A percentile compares a stretch with the other conserved stretches of the same genome.
These are phyloP conservation scores for Neurospora discreta DNA, from an alignment of 495 filamentous ascomycete species.

Conservation along the genomic window DNA sequence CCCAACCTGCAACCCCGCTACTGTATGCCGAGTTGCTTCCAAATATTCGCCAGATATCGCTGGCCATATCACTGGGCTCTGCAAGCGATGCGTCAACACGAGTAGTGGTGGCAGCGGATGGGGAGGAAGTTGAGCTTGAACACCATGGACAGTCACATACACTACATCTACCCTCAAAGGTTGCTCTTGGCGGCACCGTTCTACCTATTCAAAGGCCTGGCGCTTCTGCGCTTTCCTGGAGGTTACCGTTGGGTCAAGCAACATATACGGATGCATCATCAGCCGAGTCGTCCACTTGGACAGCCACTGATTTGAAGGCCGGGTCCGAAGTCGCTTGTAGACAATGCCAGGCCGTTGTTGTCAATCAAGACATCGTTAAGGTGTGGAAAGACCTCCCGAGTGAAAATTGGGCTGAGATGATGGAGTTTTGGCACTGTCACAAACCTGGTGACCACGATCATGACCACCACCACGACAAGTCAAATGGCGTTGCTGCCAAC, in stretches of 20 bases:
- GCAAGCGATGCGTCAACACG: slow-evolving; percentile 34
- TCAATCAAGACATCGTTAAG: slow-evolving; percentile 31
- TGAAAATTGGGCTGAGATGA: slow-evolving; percentile 99
- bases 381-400: slow-evolving; percentile 93
- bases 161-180: slow-evolving; percentile 56
- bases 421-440: slow-evolving; percentile 99
- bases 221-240: slow-evolving; percentile 49
- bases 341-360: slow-evolving; percentile 39
- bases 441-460: slow-evolving; percentile 48
- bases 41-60: slow-evolving; percentile 75
- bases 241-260: slow-evolving; percentile 44
- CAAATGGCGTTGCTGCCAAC: background rate
- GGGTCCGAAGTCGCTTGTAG: slow-evolving; percentile 52
- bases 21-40: slow-evolving; percentile 81
- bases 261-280: slow-evolving; percentile 17
- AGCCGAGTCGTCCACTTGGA: slow-evolving; percentile 52
- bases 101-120: slow-evolving; percentile 38
- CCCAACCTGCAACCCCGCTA: background rate
- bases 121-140: slow-evolving; percentile 36
- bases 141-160: slow-evolving; percentile 44
- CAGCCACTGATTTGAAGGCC: slow-evolving; percentile 48
- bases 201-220: slow-evolving; percentile 24
- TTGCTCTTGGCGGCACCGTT: slow-evolving; percentile 27
- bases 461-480: background rate
- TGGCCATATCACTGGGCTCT: slow-evolving; percentile 55